phyloP scores from a whole-genome alignment of 495 filamentous ascomycete genomes.

The Penicillium robsamsonii region DNA sequence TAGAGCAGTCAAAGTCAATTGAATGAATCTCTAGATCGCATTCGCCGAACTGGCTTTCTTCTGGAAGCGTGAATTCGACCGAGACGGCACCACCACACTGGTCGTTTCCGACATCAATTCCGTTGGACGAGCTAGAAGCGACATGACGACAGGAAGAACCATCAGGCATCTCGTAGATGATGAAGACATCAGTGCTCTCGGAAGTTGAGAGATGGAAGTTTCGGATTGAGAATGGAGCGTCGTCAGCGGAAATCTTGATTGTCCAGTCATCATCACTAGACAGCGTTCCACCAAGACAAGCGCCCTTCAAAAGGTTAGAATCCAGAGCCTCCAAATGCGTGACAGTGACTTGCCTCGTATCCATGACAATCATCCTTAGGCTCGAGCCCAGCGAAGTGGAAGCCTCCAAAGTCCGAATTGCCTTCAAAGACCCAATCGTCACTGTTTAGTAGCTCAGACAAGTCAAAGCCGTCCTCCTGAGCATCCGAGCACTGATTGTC shows the following conservation, averaged over 20 bases:
- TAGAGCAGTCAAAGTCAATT: conserved; percentile 76
- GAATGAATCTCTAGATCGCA: conserved; percentile 73
- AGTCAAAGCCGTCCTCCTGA: conserved; percentile 71
- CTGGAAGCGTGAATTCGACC: conserved; percentile 71
- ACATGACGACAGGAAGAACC: conserved; percentile 74
- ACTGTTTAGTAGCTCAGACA: conserved; percentile 59
- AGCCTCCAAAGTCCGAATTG: conserved; percentile 61
- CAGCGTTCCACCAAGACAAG: conserved; percentile 65
- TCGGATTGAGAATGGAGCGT: conserved; percentile 70
- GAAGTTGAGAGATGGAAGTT: conserved; percentile 69
- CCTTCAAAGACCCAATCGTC: conserved; percentile 59
- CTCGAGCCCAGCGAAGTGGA: conserved; percentile 68
- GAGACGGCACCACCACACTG: conserved; percentile 87
- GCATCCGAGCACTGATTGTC: conserved; percentile 69
- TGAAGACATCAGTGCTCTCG: conserved; percentile 70
- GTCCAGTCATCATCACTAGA: conserved; percentile 36
- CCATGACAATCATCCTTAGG: conserved; percentile 54
- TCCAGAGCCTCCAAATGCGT: conserved; percentile 5
- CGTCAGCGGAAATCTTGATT: conserved; percentile 47
- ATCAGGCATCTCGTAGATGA: conserved; percentile 80
- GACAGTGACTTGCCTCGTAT: conserved; percentile 37
- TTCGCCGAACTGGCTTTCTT: conserved; percentile 46
- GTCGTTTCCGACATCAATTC: conserved; percentile 68
- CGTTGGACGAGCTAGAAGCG: conserved; percentile 57
- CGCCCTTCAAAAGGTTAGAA: conserved; percentile 37